Conservation (phyloP, 306 rosid genomes). For the Cicer yamashitae region DNA sequence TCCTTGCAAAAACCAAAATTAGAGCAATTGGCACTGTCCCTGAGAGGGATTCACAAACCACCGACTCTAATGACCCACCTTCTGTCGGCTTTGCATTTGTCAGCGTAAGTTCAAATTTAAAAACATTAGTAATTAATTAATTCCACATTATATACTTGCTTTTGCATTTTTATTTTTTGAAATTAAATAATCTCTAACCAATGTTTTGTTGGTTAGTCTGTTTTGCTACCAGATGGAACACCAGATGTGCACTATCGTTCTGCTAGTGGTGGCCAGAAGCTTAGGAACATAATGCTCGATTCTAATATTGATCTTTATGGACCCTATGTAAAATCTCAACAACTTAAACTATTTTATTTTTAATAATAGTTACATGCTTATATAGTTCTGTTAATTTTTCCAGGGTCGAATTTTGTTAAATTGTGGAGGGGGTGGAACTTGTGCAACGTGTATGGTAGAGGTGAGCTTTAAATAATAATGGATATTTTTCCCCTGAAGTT, state of each 20-base stretch:
- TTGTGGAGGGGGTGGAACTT: conserved; percentile 90
- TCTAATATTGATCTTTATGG: conserved; percentile 79
- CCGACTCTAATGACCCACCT: conserved; percentile 57
- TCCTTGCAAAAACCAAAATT: conserved; percentile 49
- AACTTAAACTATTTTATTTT: background rate
- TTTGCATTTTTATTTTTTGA: background rate
- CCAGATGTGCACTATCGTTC: conserved; percentile 78
- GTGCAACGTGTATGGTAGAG: conserved; percentile 96
- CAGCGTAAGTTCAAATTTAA: conserved; percentile 58
- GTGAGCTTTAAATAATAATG: conserved; percentile 40
- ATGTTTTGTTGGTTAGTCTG: conserved; percentile 59
- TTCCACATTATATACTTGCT: background rate
- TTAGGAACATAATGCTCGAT: conserved; percentile 80
- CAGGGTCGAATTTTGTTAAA: conserved; percentile 74
- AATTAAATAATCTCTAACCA: conserved; percentile 1
- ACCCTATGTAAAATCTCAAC: conserved; percentile 68
- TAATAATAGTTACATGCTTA: conserved; percentile 19
- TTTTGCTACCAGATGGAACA: conserved; percentile 90
- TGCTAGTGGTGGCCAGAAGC: conserved; percentile 84
- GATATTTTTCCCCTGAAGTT: no score
- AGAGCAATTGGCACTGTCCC: conserved; percentile 71
- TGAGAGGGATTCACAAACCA: conserved; percentile 57
- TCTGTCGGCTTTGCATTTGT: conserved; percentile 75
- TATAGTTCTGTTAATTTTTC: conserved; percentile 26
- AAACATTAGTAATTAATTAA: background rate